Conservation (phyloP, 345 rosid genomes). For the Anacardium occidentale region DNA sequence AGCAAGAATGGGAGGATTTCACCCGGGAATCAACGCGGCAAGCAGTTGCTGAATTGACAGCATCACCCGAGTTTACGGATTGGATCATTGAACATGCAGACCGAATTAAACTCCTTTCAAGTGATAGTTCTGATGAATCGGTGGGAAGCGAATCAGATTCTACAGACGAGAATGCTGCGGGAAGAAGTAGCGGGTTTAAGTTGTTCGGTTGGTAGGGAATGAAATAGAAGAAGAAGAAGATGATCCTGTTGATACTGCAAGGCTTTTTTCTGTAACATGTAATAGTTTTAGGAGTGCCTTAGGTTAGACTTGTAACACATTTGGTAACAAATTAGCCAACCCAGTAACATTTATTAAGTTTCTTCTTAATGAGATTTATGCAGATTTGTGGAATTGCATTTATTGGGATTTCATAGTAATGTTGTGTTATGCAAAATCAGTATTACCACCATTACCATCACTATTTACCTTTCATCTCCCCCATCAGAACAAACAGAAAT, state of each 20-base stretch:
- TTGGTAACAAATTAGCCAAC: neutral
- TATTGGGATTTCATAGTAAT: too few species aligned
- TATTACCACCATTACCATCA: too few species aligned
- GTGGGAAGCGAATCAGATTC: slow-evolving; percentile 65
- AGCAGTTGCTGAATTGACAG: slow-evolving; percentile 62
- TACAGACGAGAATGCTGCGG: slow-evolving; percentile 38
- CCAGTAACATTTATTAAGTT: neutral
- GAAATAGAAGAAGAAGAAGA: neutral
- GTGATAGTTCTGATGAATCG: slow-evolving; percentile 52
- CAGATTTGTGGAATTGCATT: too few species aligned
- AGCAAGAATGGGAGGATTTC: slow-evolving; percentile 77
- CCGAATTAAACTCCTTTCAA: slow-evolving; percentile 55
- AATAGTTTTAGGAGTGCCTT: slow-evolving; percentile 10
- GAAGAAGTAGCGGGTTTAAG: slow-evolving; percentile 32
- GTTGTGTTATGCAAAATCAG: too few species aligned
- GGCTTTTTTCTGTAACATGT: neutral
- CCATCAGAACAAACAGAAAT: too few species aligned
- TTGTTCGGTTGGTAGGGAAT: slow-evolving; percentile 37
- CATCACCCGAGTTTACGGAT: slow-evolving; percentile 68
- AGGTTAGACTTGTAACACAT: neutral
- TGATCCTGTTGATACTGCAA: neutral
- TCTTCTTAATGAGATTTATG: too few species aligned
- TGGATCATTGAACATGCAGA: slow-evolving; percentile 78
- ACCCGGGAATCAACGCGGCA: slow-evolving; percentile 61
- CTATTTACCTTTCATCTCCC: too few species aligned